phyloP scores from a whole-genome alignment of 495 filamentous ascomycete species.

The Opeltia flavorubescens region DNA sequence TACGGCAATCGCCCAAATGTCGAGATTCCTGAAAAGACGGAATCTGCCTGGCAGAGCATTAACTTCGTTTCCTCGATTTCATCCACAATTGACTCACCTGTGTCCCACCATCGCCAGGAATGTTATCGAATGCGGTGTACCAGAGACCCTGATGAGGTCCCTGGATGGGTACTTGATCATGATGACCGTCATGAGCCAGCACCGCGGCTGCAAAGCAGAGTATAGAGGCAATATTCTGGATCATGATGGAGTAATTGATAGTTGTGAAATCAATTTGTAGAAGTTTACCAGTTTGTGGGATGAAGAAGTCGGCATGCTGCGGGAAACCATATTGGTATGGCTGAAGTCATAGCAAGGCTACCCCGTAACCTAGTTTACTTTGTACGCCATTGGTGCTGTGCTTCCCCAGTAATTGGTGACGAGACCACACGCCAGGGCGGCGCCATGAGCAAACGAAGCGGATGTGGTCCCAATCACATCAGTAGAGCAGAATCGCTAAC shows the following conservation, averaged over 20 bases:
- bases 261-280: background rate
- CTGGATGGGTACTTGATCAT: conserved; percentile 38
- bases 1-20: conserved; percentile 71
- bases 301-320: background rate
- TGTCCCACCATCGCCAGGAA: conserved; percentile 54
- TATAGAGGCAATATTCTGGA: conserved; percentile 4
- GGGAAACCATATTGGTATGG: background rate
- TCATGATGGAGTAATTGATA: background rate
- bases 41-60: conserved; percentile 41
- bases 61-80: conserved; percentile 1
- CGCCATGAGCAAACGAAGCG: too few relatives aligned
- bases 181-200: conserved; percentile 36
- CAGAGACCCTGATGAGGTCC: conserved; percentile 46
- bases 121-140: conserved; percentile 44
- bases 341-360: background rate
- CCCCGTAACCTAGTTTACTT: background rate
- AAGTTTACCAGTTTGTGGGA: background rate
- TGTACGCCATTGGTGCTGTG: too few relatives aligned
- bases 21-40: conserved; percentile 56
- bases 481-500: too few relatives aligned
- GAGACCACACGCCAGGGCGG: too few relatives aligned
- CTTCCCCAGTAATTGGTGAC: too few relatives aligned
- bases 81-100: conserved; percentile 28
- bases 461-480: too few relatives aligned
- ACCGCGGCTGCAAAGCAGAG: conserved; percentile 24